A percentile compares a stretch with the other conserved stretches of the same genome.
Conservation (phyloP, 2,329 filamentous ascomycete species). For the Helotiales sp. region DNA sequence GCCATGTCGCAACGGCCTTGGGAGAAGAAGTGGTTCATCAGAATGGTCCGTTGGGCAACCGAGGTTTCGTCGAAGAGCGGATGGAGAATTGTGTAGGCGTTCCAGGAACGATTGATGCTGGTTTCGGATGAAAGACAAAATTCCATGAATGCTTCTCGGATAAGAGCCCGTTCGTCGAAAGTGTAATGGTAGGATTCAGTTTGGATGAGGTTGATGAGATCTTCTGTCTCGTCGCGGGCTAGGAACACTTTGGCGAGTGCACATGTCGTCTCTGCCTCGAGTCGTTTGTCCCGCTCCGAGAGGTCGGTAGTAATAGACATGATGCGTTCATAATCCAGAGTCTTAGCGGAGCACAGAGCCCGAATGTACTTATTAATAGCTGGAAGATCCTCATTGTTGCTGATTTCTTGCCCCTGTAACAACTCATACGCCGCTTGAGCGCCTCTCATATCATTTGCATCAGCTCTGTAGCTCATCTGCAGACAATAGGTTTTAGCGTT, state of each 20-base stretch:
- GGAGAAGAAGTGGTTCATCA: conserved; percentile 83
- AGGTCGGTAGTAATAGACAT: conserved; percentile 72
- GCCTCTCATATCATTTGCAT: conserved; percentile 69
- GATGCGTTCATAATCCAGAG: conserved; percentile 68
- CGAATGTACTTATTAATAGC: conserved; percentile 72
- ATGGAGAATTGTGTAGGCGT: conserved; percentile 63
- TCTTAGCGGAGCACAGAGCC: conserved; percentile 60
- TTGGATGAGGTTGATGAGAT: conserved; percentile 80
- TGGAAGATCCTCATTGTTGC: conserved; percentile 58
- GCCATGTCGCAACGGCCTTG: conserved; percentile 82
- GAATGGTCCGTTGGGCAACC: conserved; percentile 61
- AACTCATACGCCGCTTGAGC: conserved; percentile 65
- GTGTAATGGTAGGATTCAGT: conserved; percentile 71
- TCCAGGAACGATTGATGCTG: conserved; percentile 65
- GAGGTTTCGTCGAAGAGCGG: conserved; percentile 67
- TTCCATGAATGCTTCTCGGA: conserved; percentile 64
- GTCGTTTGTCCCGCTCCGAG: conserved; percentile 65
- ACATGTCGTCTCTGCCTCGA: conserved; percentile 75
- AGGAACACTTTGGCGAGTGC: conserved; percentile 74
- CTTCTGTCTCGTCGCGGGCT: conserved; percentile 71
- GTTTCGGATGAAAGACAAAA: conserved; percentile 66
- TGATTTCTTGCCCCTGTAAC: conserved; percentile 55
- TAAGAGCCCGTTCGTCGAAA: conserved; percentile 63
- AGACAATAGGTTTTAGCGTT: conserved; percentile 72
- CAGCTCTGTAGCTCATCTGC: conserved; percentile 75